These are phyloP conservation scores for Didymella lethalis DNA, from an alignment of 2,329 filamentous ascomycete species.

Conservation along the genomic window DNA sequence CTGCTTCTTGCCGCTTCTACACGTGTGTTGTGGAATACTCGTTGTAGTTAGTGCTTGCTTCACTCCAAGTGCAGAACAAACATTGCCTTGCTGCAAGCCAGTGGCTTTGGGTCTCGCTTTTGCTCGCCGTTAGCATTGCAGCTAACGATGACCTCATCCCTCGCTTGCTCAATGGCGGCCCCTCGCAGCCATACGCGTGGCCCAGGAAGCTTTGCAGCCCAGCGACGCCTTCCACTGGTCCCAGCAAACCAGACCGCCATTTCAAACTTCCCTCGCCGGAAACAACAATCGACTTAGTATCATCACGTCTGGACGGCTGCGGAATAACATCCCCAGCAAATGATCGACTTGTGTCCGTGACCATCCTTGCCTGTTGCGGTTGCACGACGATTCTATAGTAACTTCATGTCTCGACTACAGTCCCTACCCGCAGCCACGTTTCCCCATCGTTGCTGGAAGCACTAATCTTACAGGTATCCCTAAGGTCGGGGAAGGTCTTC, in stretches of 20 bases:
- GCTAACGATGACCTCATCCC: conserved; percentile 13
- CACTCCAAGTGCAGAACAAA: conserved; percentile 27
- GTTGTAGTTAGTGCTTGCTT: conserved; percentile 32
- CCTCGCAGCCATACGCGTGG: conserved; percentile 22
- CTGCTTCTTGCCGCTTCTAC: conserved; percentile 9
- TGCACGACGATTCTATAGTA: conserved; percentile 25
- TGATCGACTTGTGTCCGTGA: conserved; percentile 11
- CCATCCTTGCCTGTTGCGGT: conserved; percentile 29
- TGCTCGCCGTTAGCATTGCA: neutral
- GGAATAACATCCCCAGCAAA: conserved; percentile 28
- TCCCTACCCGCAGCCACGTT: conserved; percentile 39
- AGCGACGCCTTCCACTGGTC: conserved; percentile 20
- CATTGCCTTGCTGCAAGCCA: conserved; percentile 13
- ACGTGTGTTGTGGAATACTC: conserved; percentile 12
- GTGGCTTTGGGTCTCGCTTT: neutral
- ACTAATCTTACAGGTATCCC: conserved; percentile 25
- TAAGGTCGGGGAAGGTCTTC: conserved; percentile 25
- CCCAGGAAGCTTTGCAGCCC: conserved; percentile 16
- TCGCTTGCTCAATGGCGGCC: conserved; percentile 16
- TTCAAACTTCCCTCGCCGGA: conserved; percentile 27
- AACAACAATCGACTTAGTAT: conserved; percentile 26
- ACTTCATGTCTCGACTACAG: conserved; percentile 14
- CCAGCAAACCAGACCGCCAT: conserved; percentile 40
- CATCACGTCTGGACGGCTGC: conserved; percentile 21
- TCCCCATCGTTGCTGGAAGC: conserved; percentile 33